A percentile compares a stretch with the other conserved stretches of the same genome.
Conservation (phyloP, 2,329 filamentous ascomycete species). For the Aspergillus novofumigatus region DNA sequence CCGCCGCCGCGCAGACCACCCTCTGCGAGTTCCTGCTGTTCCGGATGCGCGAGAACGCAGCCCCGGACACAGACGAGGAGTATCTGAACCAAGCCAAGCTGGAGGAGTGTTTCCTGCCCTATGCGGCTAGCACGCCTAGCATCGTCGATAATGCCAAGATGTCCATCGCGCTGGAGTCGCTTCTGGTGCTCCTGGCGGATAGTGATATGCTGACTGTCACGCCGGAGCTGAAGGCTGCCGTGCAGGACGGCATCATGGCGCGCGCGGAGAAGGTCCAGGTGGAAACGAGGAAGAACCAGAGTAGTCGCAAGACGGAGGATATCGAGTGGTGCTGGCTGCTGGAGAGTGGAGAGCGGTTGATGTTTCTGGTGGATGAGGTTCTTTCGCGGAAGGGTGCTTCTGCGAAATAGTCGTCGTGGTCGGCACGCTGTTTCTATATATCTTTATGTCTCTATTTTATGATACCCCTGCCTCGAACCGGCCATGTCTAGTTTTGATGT, state of each 20-base stretch:
- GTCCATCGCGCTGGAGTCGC: conserved; percentile 62
- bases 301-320: conserved; percentile 30
- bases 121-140: conserved; percentile 58
- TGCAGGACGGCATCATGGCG: conserved; percentile 51
- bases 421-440: too few species aligned
- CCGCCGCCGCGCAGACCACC: conserved; percentile 41
- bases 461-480: background rate
- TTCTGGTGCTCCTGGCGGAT: conserved; percentile 53
- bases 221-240: conserved; percentile 39
- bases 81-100: conserved; percentile 49
- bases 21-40: conserved; percentile 53
- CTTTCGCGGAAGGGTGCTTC: conserved; percentile 1
- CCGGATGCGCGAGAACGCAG: conserved; percentile 44
- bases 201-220: conserved; percentile 31
- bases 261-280: conserved; percentile 45
- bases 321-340: conserved; percentile 36
- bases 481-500: background rate
- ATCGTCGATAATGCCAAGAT: conserved; percentile 69
- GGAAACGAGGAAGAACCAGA: conserved; percentile 44
- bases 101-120: conserved; percentile 60
- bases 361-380: conserved; percentile 33
- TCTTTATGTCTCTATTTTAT: background rate
- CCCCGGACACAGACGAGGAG: conserved; percentile 36
- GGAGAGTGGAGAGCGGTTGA: conserved; percentile 41
- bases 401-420: background rate